Evolutionary conservation across 2,329 filamentous ascomycete genomes (phyloP).

Genomic region (Xylaria sp.): DNA sequence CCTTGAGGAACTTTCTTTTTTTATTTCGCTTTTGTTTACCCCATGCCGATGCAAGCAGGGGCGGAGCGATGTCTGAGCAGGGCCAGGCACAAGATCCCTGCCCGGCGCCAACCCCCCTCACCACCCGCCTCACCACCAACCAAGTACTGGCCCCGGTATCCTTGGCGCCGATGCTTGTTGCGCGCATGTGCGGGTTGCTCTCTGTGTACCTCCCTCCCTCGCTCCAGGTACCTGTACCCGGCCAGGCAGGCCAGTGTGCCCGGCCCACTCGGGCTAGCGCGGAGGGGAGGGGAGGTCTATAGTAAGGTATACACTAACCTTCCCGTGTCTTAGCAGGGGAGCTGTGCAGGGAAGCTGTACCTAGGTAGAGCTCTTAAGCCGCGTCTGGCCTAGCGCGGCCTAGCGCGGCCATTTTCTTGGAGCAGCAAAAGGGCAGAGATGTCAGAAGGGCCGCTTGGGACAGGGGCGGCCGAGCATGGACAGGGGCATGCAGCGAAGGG

Average conservation of each 20-base stretch:
- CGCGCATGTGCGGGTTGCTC: slow-evolving; percentile 11
- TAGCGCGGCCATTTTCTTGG: not conserved
- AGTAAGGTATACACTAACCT: slow-evolving; percentile 4
- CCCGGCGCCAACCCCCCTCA: not conserved
- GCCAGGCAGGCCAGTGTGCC: too few relatives aligned
- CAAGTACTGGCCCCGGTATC: not conserved
- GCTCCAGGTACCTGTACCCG: too few relatives aligned
- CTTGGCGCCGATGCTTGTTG: slow-evolving; percentile 7
- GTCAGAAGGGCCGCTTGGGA: not conserved
- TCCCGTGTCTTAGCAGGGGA: slow-evolving; percentile 14
- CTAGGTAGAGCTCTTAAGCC: slow-evolving; percentile 3
- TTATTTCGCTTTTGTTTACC: not conserved
- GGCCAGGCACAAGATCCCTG: not conserved
- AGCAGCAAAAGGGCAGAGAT: slow-evolving; percentile 5
- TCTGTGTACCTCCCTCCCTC: too few relatives aligned
- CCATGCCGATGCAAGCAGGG: slow-evolving; percentile 6
- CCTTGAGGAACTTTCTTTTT: too few relatives aligned
- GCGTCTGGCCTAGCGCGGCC: not conserved
- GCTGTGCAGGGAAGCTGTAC: not conserved
- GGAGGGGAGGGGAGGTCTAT: too few relatives aligned
- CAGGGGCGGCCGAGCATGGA: slow-evolving; percentile 4
- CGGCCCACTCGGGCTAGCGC: not conserved
- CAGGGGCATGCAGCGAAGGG: slow-evolving; percentile 1
- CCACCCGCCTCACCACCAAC: too few relatives aligned
- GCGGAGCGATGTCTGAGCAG: not conserved